Conservation (phyloP, 2,329 filamentous ascomycete species). For the Claviceps capensis region DNA sequence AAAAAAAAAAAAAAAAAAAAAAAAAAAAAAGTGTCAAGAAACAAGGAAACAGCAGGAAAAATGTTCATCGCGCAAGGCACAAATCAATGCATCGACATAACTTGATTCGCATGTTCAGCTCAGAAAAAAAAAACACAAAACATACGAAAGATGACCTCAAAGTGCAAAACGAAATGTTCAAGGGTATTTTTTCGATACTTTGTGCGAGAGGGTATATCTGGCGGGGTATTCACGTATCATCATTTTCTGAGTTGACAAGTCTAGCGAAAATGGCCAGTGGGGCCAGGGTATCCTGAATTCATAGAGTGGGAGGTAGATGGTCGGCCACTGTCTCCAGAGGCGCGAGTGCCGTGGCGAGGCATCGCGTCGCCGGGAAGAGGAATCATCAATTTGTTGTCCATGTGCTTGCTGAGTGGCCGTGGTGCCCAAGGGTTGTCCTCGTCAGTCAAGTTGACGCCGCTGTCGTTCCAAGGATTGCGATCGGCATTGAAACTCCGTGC, state of each 20-base stretch:
- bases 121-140: not conserved
- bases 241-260: constrained; percentile 32
- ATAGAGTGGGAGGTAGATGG: constrained; percentile 92
- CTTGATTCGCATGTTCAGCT: constrained; percentile 1
- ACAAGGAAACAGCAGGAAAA: constrained; percentile 1
- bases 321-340: constrained; percentile 81
- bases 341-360: constrained; percentile 69
- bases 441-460: constrained; percentile 84
- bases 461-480: constrained; percentile 96
- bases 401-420: constrained; percentile 51
- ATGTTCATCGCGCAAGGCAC: constrained; percentile 5
- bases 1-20: constrained; percentile 4
- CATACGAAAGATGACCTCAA: not conserved
- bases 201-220: constrained; percentile 52
- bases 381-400: constrained; percentile 48
- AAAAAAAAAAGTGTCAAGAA: constrained; percentile 4
- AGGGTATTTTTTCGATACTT: constrained; percentile 38
- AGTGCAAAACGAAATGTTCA: constrained; percentile 15
- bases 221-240: constrained; percentile 43
- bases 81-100: constrained; percentile 8
- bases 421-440: constrained; percentile 60
- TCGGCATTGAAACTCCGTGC: constrained; percentile 82
- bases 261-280: constrained; percentile 84
- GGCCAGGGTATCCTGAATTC: constrained; percentile 90
- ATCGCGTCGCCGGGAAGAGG: constrained; percentile 69